These are phyloP conservation scores for Vanrija pseudolonga DNA, from an alignment of 1,284 basidiomycete genomes.

Conservation along the genomic window DNA sequence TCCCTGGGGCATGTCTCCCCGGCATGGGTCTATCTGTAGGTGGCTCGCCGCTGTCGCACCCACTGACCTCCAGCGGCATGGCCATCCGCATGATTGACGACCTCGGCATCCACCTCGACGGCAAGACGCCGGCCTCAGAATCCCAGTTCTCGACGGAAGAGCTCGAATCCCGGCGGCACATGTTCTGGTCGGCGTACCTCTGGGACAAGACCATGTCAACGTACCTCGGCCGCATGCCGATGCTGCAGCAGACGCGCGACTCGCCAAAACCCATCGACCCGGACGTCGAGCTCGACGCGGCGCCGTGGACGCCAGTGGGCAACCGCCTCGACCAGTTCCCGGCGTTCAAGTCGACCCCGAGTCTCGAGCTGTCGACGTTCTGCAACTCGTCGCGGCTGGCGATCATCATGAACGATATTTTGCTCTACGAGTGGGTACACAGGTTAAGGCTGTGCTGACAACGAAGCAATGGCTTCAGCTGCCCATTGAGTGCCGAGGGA, in stretches of 20 bases:
- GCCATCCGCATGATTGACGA: constrained; percentile 26
- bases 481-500: too few relatives aligned
- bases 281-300: not conserved
- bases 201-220: constrained; percentile 18
- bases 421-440: not conserved
- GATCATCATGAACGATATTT: not conserved
- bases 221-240: constrained; percentile 11
- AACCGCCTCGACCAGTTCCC: not conserved
- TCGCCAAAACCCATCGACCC: not conserved
- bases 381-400: not conserved
- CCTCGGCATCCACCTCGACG: constrained; percentile 15
- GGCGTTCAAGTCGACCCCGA: not conserved
- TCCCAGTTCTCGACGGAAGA: constrained; percentile 7
- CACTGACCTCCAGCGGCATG: constrained; percentile 5
- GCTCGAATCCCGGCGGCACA: constrained; percentile 6
- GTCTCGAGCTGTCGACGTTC: not conserved
- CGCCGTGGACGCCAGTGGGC: not conserved
- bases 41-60: not conserved
- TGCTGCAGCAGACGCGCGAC: not conserved
- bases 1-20: not conserved
- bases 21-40: constrained; percentile 1
- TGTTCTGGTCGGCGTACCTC: constrained; percentile 17
- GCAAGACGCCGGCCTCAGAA: not conserved
- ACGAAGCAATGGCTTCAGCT: too few relatives aligned
- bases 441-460: too few relatives aligned